phyloP scores from a whole-genome alignment of 345 rosid genomes.

The Arabidopsis suecica region DNA sequence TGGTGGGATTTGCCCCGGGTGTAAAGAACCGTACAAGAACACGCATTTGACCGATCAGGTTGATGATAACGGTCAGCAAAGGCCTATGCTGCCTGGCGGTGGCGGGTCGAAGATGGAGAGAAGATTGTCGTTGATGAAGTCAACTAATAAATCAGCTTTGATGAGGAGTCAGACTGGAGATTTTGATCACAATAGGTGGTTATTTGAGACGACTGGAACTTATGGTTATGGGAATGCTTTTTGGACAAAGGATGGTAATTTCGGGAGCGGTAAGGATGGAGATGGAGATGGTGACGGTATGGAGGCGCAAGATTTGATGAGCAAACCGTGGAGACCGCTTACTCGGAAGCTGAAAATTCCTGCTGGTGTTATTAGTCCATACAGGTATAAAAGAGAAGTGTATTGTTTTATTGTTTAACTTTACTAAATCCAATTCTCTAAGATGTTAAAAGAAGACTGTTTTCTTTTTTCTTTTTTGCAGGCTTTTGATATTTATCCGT shows the following conservation, averaged over 20 bases:
- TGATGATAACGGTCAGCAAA: conserved; percentile 61
- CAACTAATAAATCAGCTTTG: conserved; percentile 69
- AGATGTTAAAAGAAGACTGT: conserved; percentile 5
- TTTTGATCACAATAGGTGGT: conserved; percentile 94
- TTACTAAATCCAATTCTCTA: background rate
- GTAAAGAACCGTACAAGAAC: conserved; percentile 85
- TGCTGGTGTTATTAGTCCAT: conserved; percentile 93
- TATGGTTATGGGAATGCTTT: conserved; percentile 98
- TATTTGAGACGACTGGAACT: conserved; percentile 88
- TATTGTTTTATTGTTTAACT: background rate
- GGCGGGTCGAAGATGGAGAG: conserved; percentile 86
- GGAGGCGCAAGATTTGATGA: conserved; percentile 79
- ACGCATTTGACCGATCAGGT: conserved; percentile 71
- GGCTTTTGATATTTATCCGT: conserved; percentile 85
- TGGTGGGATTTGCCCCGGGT: conserved; percentile 89
- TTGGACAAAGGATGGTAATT: conserved; percentile 92
- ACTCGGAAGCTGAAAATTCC: conserved; percentile 92
- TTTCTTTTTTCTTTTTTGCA: conserved; percentile 39
- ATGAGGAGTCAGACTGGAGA: conserved; percentile 98
- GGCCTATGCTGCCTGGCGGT: conserved; percentile 65
- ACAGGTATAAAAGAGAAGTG: conserved; percentile 51
- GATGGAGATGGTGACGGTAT: conserved; percentile 63
- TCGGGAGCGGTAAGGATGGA: conserved; percentile 71
- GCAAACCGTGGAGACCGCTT: conserved; percentile 96
- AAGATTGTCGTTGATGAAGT: conserved; percentile 92